phyloP scores from a whole-genome alignment of 345 rosid species.

The Populus simonii region DNA sequence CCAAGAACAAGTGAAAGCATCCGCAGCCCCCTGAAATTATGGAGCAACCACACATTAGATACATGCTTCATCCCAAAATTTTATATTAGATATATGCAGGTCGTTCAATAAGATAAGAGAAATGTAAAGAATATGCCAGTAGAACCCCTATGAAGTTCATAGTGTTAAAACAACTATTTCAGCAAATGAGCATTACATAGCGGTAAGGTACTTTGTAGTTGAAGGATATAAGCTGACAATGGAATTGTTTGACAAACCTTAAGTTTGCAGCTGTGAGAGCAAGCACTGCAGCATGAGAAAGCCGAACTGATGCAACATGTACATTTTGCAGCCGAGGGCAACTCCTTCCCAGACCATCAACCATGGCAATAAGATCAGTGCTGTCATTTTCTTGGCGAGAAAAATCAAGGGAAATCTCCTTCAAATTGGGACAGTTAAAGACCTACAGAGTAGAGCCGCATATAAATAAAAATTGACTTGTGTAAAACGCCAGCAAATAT shows the following conservation, averaged over 20 bases:
- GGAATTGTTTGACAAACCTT: slow-evolving; percentile 51
- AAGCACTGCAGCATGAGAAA: slow-evolving; percentile 77
- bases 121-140: background rate
- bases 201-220: background rate
- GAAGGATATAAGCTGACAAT: background rate
- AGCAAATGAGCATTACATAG: background rate
- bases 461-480: background rate
- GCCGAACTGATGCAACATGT: slow-evolving; percentile 77
- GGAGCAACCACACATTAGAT: slow-evolving; percentile 5
- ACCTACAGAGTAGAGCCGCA: slow-evolving; percentile 36
- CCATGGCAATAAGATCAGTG: slow-evolving; percentile 66
- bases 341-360: slow-evolving; percentile 70
- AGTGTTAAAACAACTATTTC: background rate
- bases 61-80: background rate
- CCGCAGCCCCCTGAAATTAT: slow-evolving; percentile 58
- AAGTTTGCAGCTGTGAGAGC: slow-evolving; percentile 79
- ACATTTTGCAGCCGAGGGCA: slow-evolving; percentile 74
- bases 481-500: background rate
- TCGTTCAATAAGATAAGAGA: background rate
- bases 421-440: slow-evolving; percentile 77
- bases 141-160: background rate
- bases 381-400: slow-evolving; percentile 71
- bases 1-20: slow-evolving; percentile 98
- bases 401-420: slow-evolving; percentile 81
- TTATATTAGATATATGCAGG: background rate